Conservation (phyloP, 208 protist species). For the Leishmania aethiopica region DNA sequence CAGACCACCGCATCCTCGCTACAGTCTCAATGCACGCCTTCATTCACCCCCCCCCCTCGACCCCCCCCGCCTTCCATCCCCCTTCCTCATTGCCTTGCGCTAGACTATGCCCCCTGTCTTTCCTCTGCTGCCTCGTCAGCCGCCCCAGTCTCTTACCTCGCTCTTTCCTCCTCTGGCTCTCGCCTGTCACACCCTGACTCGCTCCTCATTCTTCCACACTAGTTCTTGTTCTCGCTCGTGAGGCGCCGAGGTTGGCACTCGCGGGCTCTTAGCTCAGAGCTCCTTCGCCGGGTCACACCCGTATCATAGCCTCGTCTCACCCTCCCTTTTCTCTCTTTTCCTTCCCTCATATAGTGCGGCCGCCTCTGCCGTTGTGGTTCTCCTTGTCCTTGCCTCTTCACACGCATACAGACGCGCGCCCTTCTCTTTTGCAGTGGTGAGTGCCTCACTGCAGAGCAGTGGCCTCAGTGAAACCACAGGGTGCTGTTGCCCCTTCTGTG, state of each 20-base stretch:
- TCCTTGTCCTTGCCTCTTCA: not conserved
- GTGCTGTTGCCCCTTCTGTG: not conserved
- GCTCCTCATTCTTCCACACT: not conserved
- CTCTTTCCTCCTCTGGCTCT: not conserved
- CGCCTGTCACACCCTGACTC: not conserved
- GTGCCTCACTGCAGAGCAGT: not conserved
- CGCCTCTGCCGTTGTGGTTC: not conserved
- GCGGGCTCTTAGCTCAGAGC: not conserved
- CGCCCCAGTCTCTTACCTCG: not conserved
- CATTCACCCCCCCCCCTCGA: not conserved
- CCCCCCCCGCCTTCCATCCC: not conserved
- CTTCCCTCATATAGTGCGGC: not conserved
- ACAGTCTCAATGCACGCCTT: not conserved
- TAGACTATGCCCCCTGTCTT: not conserved
- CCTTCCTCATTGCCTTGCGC: not conserved
- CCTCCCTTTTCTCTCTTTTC: not conserved
- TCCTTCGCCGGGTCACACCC: not conserved
- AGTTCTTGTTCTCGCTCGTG: not conserved
- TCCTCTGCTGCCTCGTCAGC: not conserved
- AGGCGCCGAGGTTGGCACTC: not conserved
- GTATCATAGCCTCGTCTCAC: not conserved
- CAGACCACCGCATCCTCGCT: not conserved
- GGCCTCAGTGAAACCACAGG: not conserved
- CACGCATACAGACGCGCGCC: not conserved
- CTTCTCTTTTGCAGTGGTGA: not conserved